These are phyloP conservation scores for Nakazawaea molendinolei DNA, from an alignment of 805 yeast genomes.

Conservation along the genomic window DNA sequence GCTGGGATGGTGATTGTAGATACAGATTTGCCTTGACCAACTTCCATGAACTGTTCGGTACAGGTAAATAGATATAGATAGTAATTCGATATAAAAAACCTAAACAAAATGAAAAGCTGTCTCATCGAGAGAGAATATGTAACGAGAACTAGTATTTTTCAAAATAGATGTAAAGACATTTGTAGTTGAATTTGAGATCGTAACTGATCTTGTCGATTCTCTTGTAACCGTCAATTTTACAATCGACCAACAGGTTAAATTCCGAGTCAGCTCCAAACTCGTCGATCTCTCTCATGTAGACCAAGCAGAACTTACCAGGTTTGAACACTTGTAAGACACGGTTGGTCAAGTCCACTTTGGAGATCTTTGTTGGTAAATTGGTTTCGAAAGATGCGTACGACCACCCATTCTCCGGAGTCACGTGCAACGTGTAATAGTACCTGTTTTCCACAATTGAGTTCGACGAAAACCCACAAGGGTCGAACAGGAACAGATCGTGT, in stretches of 20 bases:
- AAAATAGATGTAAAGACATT: slow-evolving; percentile 64
- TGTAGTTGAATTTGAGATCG: slow-evolving; percentile 65
- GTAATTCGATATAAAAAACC: no score
- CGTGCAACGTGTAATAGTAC: slow-evolving; percentile 74
- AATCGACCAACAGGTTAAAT: slow-evolving; percentile 26
- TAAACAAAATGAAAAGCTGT: no score
- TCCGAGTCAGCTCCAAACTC: slow-evolving; percentile 16
- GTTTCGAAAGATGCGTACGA: slow-evolving; percentile 96
- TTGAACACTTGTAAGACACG: slow-evolving; percentile 58
- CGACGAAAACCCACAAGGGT: slow-evolving; percentile 94
- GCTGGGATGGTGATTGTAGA: slow-evolving; percentile 41
- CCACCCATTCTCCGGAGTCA: slow-evolving; percentile 92
- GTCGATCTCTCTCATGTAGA: slow-evolving; percentile 20
- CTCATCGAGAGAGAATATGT: no score
- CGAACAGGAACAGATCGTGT: slow-evolving; percentile 85
- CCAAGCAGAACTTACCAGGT: slow-evolving; percentile 67
- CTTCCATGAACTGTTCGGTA: slow-evolving; percentile 37
- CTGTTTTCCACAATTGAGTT: slow-evolving; percentile 63
- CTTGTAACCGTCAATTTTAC: slow-evolving; percentile 39
- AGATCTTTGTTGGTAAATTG: slow-evolving; percentile 49
- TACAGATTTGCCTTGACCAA: slow-evolving; percentile 46
- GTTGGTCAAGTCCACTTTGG: slow-evolving; percentile 48
- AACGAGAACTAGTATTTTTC: slow-evolving; percentile 24
- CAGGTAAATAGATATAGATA: slow-evolving; percentile 11
- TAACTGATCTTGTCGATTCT: slow-evolving; percentile 64